phyloP scores from a whole-genome alignment of 75 land plant species.

The Larix kaempferi region DNA sequence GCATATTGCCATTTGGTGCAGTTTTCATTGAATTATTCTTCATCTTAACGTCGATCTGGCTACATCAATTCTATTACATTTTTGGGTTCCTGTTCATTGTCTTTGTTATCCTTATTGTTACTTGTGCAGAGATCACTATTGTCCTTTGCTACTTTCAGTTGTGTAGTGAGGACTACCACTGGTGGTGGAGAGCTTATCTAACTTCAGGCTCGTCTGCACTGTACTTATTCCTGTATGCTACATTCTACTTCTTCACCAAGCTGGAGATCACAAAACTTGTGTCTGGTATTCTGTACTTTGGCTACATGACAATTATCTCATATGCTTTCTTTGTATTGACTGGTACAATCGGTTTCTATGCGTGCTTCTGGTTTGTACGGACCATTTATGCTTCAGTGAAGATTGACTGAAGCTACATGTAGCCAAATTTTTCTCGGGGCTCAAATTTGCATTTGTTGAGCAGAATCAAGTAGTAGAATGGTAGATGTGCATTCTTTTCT shows the following conservation, averaged over 20 bases:
- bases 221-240: conserved; percentile 48
- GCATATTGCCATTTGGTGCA: conserved; percentile 55
- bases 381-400: conserved; percentile 55
- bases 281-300: conserved; percentile 61
- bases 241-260: conserved; percentile 64
- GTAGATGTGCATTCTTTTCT: too few relatives aligned
- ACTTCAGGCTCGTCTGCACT: conserved; percentile 58
- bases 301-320: conserved; percentile 53
- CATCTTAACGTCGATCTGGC: conserved; percentile 65
- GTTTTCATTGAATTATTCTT: conserved; percentile 60
- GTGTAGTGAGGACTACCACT: conserved; percentile 57
- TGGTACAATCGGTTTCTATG: conserved; percentile 60
- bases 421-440: too few relatives aligned
- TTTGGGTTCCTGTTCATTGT: conserved; percentile 67
- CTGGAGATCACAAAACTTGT: conserved; percentile 58
- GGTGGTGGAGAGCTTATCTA: conserved; percentile 65
- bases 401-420: conserved; percentile 24
- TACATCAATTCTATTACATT: conserved; percentile 61
- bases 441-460: too few relatives aligned
- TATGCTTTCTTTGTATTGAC: conserved; percentile 58
- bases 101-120: conserved; percentile 53
- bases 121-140: conserved; percentile 64
- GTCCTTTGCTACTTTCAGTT: conserved; percentile 64
- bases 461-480: too few relatives aligned
- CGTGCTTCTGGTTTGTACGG: conserved; percentile 55